phyloP scores from a whole-genome alignment of 768 basidiomycete species.

The Rhizopogon vesiculosus region DNA sequence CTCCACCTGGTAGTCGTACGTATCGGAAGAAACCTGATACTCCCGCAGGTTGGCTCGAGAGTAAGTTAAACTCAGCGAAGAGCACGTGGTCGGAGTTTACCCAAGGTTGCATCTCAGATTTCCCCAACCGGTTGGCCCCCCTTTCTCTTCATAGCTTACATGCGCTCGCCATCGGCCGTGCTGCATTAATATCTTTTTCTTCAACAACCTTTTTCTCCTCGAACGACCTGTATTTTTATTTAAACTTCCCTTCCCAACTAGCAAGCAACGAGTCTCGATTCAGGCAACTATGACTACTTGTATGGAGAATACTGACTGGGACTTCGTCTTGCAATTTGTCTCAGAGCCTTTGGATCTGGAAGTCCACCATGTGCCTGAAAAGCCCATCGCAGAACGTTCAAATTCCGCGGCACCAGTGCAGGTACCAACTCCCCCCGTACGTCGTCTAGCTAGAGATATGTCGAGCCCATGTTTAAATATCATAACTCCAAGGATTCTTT shows the following conservation, averaged over 20 bases:
- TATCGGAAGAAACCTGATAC: too few relatives aligned
- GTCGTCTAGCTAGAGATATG: constrained; percentile 17
- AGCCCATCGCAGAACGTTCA: constrained; percentile 24
- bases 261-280: not conserved
- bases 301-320: constrained; percentile 51
- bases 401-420: constrained; percentile 29
- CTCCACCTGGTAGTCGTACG: too few relatives aligned
- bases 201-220: not conserved
- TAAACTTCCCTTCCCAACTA: not conserved
- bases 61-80: not conserved
- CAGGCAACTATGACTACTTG: not conserved
- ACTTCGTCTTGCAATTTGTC: constrained; percentile 59
- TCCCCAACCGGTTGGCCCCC: not conserved
- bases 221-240: not conserved
- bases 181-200: not conserved
- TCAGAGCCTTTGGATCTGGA: constrained; percentile 38
- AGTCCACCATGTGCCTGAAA: constrained; percentile 28
- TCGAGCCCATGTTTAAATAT: constrained; percentile 3
- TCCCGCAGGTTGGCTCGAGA: not conserved
- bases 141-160: not conserved
- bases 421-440: constrained; percentile 64
- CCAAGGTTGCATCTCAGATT: not conserved
- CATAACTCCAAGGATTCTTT: constrained; percentile 23
- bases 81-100: not conserved
- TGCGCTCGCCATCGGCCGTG: not conserved